Evolutionary conservation across 2,329 filamentous ascomycete species (phyloP).

Genomic region (Rasamsonia emersonii): DNA sequence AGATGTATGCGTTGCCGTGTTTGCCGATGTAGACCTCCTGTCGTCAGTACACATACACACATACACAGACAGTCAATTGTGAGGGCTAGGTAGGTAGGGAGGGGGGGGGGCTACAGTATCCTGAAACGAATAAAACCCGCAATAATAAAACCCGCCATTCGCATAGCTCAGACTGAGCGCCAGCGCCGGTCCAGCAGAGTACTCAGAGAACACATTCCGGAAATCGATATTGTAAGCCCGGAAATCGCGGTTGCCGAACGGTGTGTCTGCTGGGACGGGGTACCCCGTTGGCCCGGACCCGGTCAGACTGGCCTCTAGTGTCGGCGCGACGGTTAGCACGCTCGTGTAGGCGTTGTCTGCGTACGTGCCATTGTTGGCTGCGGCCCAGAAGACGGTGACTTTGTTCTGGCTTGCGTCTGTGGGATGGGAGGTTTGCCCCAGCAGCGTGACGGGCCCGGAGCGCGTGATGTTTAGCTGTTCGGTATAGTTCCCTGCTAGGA

Average conservation of each 20-base stretch:
- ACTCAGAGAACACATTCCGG: slow-evolving; percentile 49
- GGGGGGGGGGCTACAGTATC: slow-evolving; percentile 56
- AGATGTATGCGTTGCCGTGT: slow-evolving; percentile 57
- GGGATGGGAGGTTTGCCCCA: slow-evolving; percentile 48
- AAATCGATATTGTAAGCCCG: slow-evolving; percentile 61
- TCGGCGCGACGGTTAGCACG: slow-evolving; percentile 55
- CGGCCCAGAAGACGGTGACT: slow-evolving; percentile 52
- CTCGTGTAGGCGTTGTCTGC: slow-evolving; percentile 56
- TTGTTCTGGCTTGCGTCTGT: slow-evolving; percentile 39
- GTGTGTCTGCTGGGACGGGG: slow-evolving; percentile 51
- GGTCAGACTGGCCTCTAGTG: slow-evolving; percentile 53
- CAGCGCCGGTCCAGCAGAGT: slow-evolving; percentile 48
- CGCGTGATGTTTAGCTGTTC: slow-evolving; percentile 61
- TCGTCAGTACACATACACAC: neutral
- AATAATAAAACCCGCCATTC: slow-evolving; percentile 60
- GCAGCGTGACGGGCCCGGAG: slow-evolving; percentile 50
- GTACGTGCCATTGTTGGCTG: slow-evolving; percentile 43
- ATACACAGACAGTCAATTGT: too few species aligned
- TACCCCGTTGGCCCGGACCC: slow-evolving; percentile 55
- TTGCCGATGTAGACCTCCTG: slow-evolving; percentile 53
- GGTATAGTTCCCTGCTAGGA: slow-evolving; percentile 52
- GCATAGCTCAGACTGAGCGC: slow-evolving; percentile 54
- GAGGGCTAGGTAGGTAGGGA: slow-evolving; percentile 3
- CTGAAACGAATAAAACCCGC: slow-evolving; percentile 59
- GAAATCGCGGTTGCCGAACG: slow-evolving; percentile 56